Evolutionary conservation across 805 yeast genomes (phyloP), one percentile per base, ranked within the genome.

Genomic region (Hermanozyma aechmeae): DNA sequence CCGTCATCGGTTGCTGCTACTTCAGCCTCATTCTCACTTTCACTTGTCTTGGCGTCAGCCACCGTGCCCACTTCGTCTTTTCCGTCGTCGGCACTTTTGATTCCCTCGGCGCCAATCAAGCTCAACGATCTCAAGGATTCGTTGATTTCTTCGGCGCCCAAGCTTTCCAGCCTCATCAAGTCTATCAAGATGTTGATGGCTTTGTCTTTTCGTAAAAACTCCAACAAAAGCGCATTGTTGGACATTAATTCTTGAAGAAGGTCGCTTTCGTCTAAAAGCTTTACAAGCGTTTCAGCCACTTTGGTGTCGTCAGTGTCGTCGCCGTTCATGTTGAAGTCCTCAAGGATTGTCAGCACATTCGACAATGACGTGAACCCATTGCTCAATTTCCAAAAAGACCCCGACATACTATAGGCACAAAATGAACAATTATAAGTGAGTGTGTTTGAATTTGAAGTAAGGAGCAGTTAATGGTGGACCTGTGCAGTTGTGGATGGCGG

Each of bases 221-320:
- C 81, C 16, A 81, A 61, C 16, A 84, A 53, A 34, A 79, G 87
- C 26, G 74, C 79, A 42, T 82, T 89, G 47, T 80, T 86, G 36
- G 84, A 58, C 25, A 84, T 53, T 27, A 78, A 79, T 26, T 70
- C 74, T 34, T 76, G 52, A 14, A 61, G 46, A 31, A 63, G 48
- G 37, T 63, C 68, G 36, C 51, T 53, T 34, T 63, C 69, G 32
- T 63, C 67, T 36, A 63, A 47, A 16, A 63, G 46, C 35, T 56
- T 56, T 30, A 51, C 23, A 21, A 61, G 46, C 6, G 58, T 51
- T 3, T 46, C 50, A 13, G 42, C 47, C 4, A 40, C 42, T 8
- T 37, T 32, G 32, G 37, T 25, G 18, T 30, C 20, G 16, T 31
- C 32, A 11, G 27, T 32, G 19, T 16, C 27, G 15, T 43, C 53